Evolutionary conservation across 2,329 filamentous ascomycete species (phyloP), one percentile per base, ranked within the genome.

Genomic region (Fusarium verticillioides): DNA sequence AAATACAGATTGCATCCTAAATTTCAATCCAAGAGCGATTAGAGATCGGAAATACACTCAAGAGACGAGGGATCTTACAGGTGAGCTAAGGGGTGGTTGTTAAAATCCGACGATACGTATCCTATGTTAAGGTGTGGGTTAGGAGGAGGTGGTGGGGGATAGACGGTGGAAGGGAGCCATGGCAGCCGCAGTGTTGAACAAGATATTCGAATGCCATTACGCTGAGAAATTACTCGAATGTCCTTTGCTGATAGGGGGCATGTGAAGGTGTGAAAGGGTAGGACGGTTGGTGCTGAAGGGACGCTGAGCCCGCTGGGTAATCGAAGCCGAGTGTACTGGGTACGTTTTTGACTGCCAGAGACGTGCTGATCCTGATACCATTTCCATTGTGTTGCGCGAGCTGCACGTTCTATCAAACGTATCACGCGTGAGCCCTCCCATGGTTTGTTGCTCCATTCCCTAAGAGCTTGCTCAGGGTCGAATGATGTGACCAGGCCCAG

Each of bases 241-340:
- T 98, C 94, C 80, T 93, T 94, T 8, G 96, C 95, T 11, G 94
- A 95, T 73, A 99, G 86, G 0, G 96, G 96, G 73, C 94, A 97
- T 4, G 96, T 99, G 79, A 99, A 99, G 1, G 96, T 98, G 81
- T 99, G 96, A 79, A 99, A 99, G 1, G 96, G 96, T 2, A 99
- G 87, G 3, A 99, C 95, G 0, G 96, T 99, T 5, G 96, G 96
- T 10, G 96, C 96, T 36, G 93, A 91, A 8, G 96, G 96, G 15
- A 97, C 88, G 2, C 93, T 89, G 37, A 99, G 85, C 46, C 87
- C 88, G 7, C 87, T 82, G 8, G 96, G 96, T 16, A 97, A 85
- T 67, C 90, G 91, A 16, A 94, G 93, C 58, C 96, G 87, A 39
- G 85, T 83, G 80, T 98, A 98, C 16, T 86, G 86, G 11, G 83